Evolutionary conservation across 2,329 filamentous ascomycete species (phyloP).

Genomic region (Alternaria viburni): DNA sequence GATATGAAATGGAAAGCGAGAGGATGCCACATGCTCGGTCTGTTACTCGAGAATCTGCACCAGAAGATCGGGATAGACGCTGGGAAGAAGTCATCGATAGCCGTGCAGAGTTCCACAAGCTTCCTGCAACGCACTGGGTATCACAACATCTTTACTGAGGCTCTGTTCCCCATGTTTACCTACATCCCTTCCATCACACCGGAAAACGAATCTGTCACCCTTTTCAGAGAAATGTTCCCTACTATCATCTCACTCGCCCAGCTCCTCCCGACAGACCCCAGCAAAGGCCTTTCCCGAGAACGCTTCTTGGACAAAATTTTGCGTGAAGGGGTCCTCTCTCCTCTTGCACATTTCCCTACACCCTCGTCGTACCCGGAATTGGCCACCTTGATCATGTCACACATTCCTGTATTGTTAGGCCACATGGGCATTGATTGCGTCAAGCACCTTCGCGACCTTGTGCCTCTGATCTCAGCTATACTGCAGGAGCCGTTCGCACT

Average conservation of each 20-base stretch:
- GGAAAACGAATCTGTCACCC: conserved; percentile 68
- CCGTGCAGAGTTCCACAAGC: conserved; percentile 49
- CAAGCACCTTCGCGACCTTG: conserved; percentile 72
- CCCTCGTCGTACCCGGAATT: conserved; percentile 61
- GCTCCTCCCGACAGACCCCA: conserved; percentile 5
- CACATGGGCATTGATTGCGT: conserved; percentile 67
- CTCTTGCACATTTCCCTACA: conserved; percentile 60
- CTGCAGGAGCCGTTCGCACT: conserved; percentile 73
- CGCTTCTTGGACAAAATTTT: conserved; percentile 54
- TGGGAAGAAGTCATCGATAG: conserved; percentile 26
- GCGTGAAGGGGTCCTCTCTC: conserved; percentile 51
- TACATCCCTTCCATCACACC: conserved; percentile 80
- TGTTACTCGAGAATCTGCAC: conserved; percentile 58
- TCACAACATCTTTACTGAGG: conserved; percentile 70
- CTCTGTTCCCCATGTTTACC: conserved; percentile 73
- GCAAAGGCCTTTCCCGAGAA: conserved; percentile 13
- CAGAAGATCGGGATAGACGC: background rate
- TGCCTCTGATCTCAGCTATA: conserved; percentile 70
- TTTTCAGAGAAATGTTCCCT: conserved; percentile 71
- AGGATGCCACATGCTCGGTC: conserved; percentile 62
- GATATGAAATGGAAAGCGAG: conserved; percentile 59
- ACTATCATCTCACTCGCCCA: conserved; percentile 65
- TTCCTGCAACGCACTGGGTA: conserved; percentile 64
- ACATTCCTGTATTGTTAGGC: conserved; percentile 58
- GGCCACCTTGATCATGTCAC: conserved; percentile 61